phyloP scores from a whole-genome alignment of 2,329 filamentous ascomycete genomes.

The Laburnicola sp. region DNA sequence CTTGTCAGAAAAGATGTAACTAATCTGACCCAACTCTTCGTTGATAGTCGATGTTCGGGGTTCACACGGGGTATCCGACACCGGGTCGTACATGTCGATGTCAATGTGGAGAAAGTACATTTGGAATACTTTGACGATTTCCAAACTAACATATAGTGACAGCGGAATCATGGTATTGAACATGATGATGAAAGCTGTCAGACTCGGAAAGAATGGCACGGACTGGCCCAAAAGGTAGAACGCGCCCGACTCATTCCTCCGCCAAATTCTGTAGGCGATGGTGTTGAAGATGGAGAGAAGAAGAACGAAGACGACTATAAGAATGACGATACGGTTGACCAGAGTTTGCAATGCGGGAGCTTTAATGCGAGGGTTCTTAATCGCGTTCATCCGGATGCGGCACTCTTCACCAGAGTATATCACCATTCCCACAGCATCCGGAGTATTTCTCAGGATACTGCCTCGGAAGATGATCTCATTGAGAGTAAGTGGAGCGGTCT shows the following conservation, averaged over 20 bases:
- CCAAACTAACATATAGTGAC: slow-evolving; percentile 87
- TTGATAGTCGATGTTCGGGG: slow-evolving; percentile 87
- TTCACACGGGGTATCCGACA: slow-evolving; percentile 78
- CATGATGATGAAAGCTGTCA: slow-evolving; percentile 88
- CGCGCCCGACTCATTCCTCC: slow-evolving; percentile 63
- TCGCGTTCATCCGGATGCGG: slow-evolving; percentile 96
- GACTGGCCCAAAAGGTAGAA: slow-evolving; percentile 71
- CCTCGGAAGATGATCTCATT: slow-evolving; percentile 82
- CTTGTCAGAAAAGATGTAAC: slow-evolving; percentile 87
- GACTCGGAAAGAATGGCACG: slow-evolving; percentile 72
- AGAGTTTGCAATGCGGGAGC: slow-evolving; percentile 77
- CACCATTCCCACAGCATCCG: slow-evolving; percentile 72
- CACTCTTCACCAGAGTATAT: slow-evolving; percentile 93
- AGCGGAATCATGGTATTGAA: slow-evolving; percentile 94
- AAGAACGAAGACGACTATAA: slow-evolving; percentile 79
- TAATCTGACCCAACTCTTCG: slow-evolving; percentile 84
- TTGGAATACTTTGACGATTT: slow-evolving; percentile 84
- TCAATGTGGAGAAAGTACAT: slow-evolving; percentile 75
- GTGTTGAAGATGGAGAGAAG: slow-evolving; percentile 75
- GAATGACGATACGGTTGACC: slow-evolving; percentile 81
- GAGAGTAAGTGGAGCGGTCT: slow-evolving; percentile 69
- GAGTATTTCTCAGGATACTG: slow-evolving; percentile 78
- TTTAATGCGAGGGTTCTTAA: slow-evolving; percentile 85
- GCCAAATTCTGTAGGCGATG: slow-evolving; percentile 78
- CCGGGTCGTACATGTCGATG: slow-evolving; percentile 83